Percentiles rank a stretch among this genome's conserved stretches.
phyloP scores from a whole-genome alignment of 495 filamentous ascomycete species.

The Mytilinidion resinicola region DNA sequence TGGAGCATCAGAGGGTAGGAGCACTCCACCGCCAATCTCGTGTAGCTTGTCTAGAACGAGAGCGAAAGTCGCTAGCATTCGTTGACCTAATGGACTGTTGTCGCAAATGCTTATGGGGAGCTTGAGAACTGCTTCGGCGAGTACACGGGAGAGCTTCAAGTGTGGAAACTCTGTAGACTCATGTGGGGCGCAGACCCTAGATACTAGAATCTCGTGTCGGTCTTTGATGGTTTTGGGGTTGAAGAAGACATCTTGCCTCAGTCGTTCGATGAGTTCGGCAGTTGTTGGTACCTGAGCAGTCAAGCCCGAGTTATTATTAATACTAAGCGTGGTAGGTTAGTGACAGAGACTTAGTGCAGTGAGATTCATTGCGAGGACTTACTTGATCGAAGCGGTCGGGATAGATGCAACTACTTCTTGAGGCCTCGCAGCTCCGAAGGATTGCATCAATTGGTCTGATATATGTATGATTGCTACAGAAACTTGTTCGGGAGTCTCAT shows the following conservation, averaged over 20 bases:
- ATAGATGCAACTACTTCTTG: neutral
- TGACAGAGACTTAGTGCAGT: neutral
- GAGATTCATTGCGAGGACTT: neutral
- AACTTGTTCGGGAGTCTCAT: slow-evolving; percentile 5
- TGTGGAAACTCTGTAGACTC: slow-evolving; percentile 4
- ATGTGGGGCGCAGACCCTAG: slow-evolving; percentile 2
- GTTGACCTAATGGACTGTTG: slow-evolving; percentile 26
- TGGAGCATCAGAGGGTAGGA: slow-evolving; percentile 13
- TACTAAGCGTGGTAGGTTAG: neutral
- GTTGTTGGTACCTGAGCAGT: neutral
- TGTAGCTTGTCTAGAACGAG: slow-evolving; percentile 23
- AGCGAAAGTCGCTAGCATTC: slow-evolving; percentile 10
- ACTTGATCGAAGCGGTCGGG: neutral
- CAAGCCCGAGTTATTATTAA: neutral
- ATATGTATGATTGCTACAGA: neutral
- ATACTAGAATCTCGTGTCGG: slow-evolving; percentile 17
- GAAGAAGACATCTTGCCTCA: slow-evolving; percentile 13
- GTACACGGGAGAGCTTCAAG: slow-evolving; percentile 14
- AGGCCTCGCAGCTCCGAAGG: neutral
- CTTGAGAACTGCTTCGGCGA: slow-evolving; percentile 8
- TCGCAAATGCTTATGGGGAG: neutral
- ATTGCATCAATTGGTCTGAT: neutral
- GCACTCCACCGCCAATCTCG: neutral
- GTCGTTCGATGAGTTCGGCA: neutral
- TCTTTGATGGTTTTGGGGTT: slow-evolving; percentile 13